phyloP scores from a whole-genome alignment of 805 yeast genomes.

The Zygosaccharomyces bailii region DNA sequence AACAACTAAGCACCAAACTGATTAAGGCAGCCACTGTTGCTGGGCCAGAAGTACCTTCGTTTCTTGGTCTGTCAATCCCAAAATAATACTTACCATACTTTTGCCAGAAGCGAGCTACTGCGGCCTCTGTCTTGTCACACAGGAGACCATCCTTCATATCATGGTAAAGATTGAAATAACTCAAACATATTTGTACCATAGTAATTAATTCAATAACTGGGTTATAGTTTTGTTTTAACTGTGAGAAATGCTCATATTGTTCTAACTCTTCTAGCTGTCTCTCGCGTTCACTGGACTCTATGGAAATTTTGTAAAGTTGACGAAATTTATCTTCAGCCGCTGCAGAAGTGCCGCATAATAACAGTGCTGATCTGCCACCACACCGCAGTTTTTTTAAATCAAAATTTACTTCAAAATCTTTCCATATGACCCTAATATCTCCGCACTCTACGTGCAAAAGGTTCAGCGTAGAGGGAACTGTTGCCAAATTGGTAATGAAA shows the following conservation, averaged over 20 bases:
- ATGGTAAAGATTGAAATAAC: conserved; percentile 65
- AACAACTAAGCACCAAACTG: conserved; percentile 69
- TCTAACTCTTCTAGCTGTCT: conserved; percentile 11
- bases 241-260: conserved; percentile 8
- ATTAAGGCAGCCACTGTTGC: conserved; percentile 73
- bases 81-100: conserved; percentile 49
- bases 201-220: conserved; percentile 74
- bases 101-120: conserved; percentile 79
- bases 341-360: conserved; percentile 67
- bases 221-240: conserved; percentile 34
- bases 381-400: conserved; percentile 75
- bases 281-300: conserved; percentile 14
- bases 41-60: conserved; percentile 57
- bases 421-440: conserved; percentile 48
- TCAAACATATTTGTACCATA: conserved; percentile 69
- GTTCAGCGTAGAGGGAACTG: conserved; percentile 70
- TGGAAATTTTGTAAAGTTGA: conserved; percentile 61
- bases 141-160: conserved; percentile 77
- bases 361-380: conserved; percentile 77
- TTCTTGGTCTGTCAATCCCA: conserved; percentile 33
- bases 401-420: conserved; percentile 65
- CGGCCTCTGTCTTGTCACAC: conserved; percentile 72
- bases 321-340: conserved; percentile 80
- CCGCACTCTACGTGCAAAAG: conserved; percentile 69
- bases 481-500: conserved; percentile 78